These are phyloP conservation scores for Hyaloscypha hepaticicola DNA, from an alignment of 495 filamentous ascomycete genomes.

Conservation along the genomic window DNA sequence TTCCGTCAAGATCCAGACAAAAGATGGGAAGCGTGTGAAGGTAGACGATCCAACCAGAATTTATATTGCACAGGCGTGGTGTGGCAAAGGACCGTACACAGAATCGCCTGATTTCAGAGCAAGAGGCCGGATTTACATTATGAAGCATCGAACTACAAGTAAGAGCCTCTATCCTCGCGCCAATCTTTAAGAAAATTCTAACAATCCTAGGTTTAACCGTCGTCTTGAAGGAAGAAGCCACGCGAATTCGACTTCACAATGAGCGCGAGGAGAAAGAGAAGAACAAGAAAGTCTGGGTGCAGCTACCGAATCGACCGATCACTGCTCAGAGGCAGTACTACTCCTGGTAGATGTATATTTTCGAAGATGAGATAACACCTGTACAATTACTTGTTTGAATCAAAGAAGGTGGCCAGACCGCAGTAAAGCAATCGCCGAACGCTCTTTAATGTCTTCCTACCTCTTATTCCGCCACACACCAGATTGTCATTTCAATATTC, in stretches of 20 bases:
- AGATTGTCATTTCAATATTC: too few relatives aligned
- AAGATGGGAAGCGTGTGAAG: slow-evolving; percentile 59
- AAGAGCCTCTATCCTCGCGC: slow-evolving; percentile 44
- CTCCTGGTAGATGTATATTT: slow-evolving; percentile 63
- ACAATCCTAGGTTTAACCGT: slow-evolving; percentile 64
- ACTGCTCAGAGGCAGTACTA: slow-evolving; percentile 83
- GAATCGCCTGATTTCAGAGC: slow-evolving; percentile 61
- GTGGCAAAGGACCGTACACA: slow-evolving; percentile 68
- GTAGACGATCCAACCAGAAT: slow-evolving; percentile 70
- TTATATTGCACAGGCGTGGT: slow-evolving; percentile 91
- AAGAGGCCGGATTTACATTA: slow-evolving; percentile 58
- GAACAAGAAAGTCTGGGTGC: slow-evolving; percentile 75
- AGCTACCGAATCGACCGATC: slow-evolving; percentile 76
- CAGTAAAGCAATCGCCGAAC: not conserved
- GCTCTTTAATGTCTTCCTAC: not conserved
- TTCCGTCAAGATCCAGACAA: slow-evolving; percentile 46
- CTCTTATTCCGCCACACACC: not conserved
- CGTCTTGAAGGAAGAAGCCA: slow-evolving; percentile 89
- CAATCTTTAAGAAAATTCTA: not conserved
- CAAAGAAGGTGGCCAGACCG: not conserved
- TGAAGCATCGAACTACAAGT: slow-evolving; percentile 71
- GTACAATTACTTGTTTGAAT: slow-evolving; percentile 16
- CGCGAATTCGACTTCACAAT: slow-evolving; percentile 72
- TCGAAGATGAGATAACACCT: slow-evolving; percentile 3
- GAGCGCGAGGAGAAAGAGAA: slow-evolving; percentile 71